Conservation (phyloP, 2,329 filamentous ascomycete species). For the Arthrocladium fulminans region DNA sequence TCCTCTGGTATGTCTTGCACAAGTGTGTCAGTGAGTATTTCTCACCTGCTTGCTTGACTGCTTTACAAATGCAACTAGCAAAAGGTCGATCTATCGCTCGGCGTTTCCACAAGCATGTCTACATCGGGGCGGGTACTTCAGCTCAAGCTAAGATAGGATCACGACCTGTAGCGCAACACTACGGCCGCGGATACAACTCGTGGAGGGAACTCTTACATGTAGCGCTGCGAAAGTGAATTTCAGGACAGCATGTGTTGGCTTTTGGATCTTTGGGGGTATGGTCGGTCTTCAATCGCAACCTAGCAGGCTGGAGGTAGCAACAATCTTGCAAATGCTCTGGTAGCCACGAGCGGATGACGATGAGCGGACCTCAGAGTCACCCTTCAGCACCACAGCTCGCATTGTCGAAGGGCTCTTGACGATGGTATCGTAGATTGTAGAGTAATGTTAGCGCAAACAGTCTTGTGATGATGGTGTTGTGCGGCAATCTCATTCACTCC, state of each 20-base stretch:
- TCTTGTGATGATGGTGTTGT: background rate
- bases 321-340: background rate
- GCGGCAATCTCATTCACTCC: background rate
- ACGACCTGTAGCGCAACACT: too few species aligned
- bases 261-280: conserved; percentile 35
- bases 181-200: too few species aligned
- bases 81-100: conserved; percentile 19
- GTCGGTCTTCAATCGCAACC: conserved; percentile 36
- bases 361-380: conserved; percentile 17
- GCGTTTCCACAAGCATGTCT: conserved; percentile 41
- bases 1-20: conserved; percentile 22
- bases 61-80: background rate
- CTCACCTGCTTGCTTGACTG: background rate
- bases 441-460: background rate
- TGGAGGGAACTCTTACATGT: too few species aligned
- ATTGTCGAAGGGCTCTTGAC: conserved; percentile 17
- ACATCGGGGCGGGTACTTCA: too few species aligned
- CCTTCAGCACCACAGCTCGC: conserved; percentile 23
- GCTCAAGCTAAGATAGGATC: too few species aligned
- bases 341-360: background rate
- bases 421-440: background rate
- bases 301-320: conserved; percentile 1
- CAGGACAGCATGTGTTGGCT: conserved; percentile 43
- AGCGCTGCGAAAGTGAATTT: conserved; percentile 26
- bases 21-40: conserved; percentile 10